phyloP scores from a whole-genome alignment of 306 rosid genomes.

The Ormosia emarginata region DNA sequence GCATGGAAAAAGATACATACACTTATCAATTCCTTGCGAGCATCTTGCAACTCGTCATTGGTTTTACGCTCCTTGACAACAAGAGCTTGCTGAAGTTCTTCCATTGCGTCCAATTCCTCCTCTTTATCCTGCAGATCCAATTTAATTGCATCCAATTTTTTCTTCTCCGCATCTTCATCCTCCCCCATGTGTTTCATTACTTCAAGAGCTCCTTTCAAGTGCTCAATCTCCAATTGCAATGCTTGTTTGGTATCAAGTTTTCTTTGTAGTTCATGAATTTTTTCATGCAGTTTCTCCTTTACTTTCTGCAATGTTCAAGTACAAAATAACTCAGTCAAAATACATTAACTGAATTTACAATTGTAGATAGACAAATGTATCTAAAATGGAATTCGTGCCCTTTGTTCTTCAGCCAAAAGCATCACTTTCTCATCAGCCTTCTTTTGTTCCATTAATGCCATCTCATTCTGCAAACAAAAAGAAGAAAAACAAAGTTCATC shows the following conservation, averaged over 20 bases:
- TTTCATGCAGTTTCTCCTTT: conserved; percentile 53
- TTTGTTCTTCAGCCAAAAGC: conserved; percentile 59
- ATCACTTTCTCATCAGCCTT: conserved; percentile 61
- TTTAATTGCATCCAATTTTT: conserved; percentile 43
- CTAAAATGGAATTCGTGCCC: conserved; percentile 27
- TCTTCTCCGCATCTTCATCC: conserved; percentile 53
- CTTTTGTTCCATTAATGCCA: conserved; percentile 63
- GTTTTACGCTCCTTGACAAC: conserved; percentile 55
- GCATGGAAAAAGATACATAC: conserved; percentile 32
- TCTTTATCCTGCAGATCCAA: conserved; percentile 51
- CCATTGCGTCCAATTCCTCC: conserved; percentile 44
- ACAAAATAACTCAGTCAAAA: neutral
- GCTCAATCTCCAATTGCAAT: conserved; percentile 62
- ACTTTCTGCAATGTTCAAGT: conserved; percentile 46
- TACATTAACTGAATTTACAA: neutral
- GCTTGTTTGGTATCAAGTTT: conserved; percentile 72
- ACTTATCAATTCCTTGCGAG: conserved; percentile 61
- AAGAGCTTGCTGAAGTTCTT: conserved; percentile 39
- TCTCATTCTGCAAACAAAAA: conserved; percentile 50
- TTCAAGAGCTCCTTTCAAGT: conserved; percentile 61
- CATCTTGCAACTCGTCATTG: conserved; percentile 82
- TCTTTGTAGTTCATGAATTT: conserved; percentile 57
- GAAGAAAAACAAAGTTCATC: neutral
- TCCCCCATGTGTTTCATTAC: conserved; percentile 71
- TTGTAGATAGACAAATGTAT: neutral